Base-by-base conservation (phyloP, 148 eudicot species). In the Rhododendron williamsianum region DNA sequence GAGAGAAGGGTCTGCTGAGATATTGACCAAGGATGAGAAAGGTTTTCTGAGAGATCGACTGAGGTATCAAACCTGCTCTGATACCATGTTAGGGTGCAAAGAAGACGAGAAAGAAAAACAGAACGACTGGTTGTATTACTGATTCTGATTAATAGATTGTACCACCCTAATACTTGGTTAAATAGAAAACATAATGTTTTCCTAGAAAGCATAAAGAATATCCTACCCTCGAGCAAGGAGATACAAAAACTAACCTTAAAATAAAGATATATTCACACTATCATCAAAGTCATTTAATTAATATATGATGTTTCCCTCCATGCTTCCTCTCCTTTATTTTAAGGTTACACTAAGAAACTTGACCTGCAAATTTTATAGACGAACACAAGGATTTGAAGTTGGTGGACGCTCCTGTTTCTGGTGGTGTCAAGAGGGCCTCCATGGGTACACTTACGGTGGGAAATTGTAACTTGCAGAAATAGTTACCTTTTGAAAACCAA, bases 351-450 rank as follows among this genome's bases (percentile, higher is more conserved):
- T 46, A 10, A 46, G 36, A 38, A 69, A 27, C 63, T 83, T 5
- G 30, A 71, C 81, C 48, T 79, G 82, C 6, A 1, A 13, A 56
- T 25, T 84, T 86, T 89, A n/a, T 85, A 92, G 92, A 78, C 89
- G 91, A 91, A 88, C 91, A 85, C 85, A 95, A 92, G 89, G 91
- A 92, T 88, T 87, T 95, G 89, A 93, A 93, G 83, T 83, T 97
- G 92, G 95, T 97, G 85, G 99, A 97, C 87, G 99, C 99, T 85
- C 99, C 99, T 76, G 99, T 97, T 84, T 97, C 99, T 81, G 99
- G 99, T 89, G 99, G 99, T 82, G 98, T 97, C 76, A 90, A 87
- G 89, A 92, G 94, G 91, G 99, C 99, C 82, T 87, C 95, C 69
- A 82, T 89, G 84, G 99, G 99, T 83, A 90, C 96, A 85, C 98